phyloP scores from a whole-genome alignment of 768 basidiomycete species.

The Tephrocybe sp. region DNA sequence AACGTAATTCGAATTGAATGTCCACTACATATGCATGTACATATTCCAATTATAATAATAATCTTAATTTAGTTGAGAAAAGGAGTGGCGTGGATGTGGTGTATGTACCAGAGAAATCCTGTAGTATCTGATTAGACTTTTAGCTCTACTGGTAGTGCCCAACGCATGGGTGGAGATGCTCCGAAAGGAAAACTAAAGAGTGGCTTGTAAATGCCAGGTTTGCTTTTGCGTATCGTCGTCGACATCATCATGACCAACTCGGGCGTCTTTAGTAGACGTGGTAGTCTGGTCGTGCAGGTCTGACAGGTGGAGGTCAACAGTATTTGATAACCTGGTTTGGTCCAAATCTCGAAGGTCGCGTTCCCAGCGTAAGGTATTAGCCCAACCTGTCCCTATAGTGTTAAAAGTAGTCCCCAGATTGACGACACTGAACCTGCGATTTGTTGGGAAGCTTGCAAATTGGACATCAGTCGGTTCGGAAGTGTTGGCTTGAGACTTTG shows the following conservation, averaged over 20 bases:
- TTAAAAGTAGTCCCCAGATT: neutral
- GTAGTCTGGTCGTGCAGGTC: neutral
- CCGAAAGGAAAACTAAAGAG: too few species aligned
- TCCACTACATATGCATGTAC: too few species aligned
- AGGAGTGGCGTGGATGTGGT: too few species aligned
- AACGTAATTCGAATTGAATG: too few species aligned
- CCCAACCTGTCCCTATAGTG: conserved; percentile 8
- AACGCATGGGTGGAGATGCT: too few species aligned
- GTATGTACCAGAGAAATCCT: too few species aligned
- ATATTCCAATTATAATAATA: too few species aligned
- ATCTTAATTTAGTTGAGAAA: too few species aligned
- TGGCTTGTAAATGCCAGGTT: conserved; percentile 2
- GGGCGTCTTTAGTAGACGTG: neutral
- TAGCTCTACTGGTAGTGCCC: too few species aligned
- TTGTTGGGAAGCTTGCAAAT: conserved; percentile 7
- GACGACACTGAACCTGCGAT: neutral
- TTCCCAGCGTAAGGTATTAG: conserved; percentile 14
- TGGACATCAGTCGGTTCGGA: conserved; percentile 3
- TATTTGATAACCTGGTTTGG: neutral
- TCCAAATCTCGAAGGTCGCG: conserved; percentile 1
- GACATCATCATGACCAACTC: neutral
- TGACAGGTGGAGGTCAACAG: conserved; percentile 7
- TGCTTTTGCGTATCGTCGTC: conserved; percentile 2
- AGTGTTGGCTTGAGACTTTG: neutral
- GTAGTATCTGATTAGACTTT: too few species aligned